These are phyloP conservation scores for Russula ochroleuca DNA, from an alignment of 768 basidiomycete species.

Conservation along the genomic window DNA sequence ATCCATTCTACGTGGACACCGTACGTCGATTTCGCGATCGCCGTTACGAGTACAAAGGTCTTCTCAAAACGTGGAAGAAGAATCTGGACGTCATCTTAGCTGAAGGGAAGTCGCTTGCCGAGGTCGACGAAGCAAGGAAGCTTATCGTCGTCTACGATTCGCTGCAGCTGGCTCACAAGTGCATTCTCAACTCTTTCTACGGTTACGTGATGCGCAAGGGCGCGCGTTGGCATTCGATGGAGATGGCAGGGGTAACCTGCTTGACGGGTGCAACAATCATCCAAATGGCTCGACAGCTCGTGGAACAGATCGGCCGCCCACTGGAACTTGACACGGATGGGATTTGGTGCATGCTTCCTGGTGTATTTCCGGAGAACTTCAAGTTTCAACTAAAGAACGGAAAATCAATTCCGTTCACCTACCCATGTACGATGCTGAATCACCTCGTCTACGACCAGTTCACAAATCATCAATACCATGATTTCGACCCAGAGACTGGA, in stretches of 20 bases:
- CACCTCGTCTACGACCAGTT: slow-evolving; percentile 94
- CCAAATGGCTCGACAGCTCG: slow-evolving; percentile 95
- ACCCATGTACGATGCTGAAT: slow-evolving; percentile 99
- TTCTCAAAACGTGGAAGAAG: slow-evolving; percentile 99
- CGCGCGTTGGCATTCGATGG: slow-evolving; percentile 99
- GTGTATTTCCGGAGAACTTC: slow-evolving; percentile 97
- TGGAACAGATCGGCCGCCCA: slow-evolving; percentile 96
- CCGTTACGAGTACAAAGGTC: slow-evolving; percentile 97
- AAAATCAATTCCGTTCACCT: slow-evolving; percentile 85
- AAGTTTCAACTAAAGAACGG: slow-evolving; percentile 86
- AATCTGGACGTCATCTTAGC: slow-evolving; percentile 72
- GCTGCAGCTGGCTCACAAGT: slow-evolving; percentile 97
- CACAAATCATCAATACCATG: slow-evolving; percentile 98
- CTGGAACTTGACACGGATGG: slow-evolving; percentile 98
- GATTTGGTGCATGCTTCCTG: slow-evolving; percentile 99
- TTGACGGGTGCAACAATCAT: slow-evolving; percentile 97
- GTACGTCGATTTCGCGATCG: slow-evolving; percentile 96
- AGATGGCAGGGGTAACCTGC: slow-evolving; percentile 99
- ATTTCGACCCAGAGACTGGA: slow-evolving; percentile 79
- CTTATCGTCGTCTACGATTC: slow-evolving; percentile 99
- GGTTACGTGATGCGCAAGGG: slow-evolving; percentile 99
- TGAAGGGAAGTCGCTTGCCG: slow-evolving; percentile 71
- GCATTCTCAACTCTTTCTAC: slow-evolving; percentile 99
- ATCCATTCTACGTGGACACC: slow-evolving; percentile 99
- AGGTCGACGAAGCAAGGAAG: slow-evolving; percentile 96